Evolutionary conservation across 495 filamentous ascomycete species (phyloP).

Genomic region (Antarctomyces pellizariae): DNA sequence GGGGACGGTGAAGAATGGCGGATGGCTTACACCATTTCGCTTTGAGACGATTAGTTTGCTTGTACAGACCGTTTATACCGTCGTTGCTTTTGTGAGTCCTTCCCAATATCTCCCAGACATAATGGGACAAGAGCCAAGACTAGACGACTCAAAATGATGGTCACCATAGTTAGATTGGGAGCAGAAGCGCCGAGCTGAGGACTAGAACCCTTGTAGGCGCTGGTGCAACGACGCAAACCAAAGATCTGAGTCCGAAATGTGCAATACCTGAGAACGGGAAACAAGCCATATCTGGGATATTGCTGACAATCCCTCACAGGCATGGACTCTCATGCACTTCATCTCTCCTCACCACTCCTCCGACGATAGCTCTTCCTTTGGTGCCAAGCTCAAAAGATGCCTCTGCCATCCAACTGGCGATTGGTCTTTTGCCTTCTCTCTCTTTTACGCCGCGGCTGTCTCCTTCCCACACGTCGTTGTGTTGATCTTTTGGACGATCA

Average conservation of each 20-base stretch:
- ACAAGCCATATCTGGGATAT: too few species aligned
- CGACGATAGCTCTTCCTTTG: constrained; percentile 8
- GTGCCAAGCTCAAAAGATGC: constrained; percentile 11
- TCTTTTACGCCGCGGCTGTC: constrained; percentile 23
- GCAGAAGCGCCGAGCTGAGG: too few species aligned
- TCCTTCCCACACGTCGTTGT: constrained; percentile 22
- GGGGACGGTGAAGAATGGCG: constrained; percentile 10
- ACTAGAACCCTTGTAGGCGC: too few species aligned
- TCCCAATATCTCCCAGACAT: background rate
- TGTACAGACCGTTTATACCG: constrained; percentile 21
- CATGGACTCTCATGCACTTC: constrained; percentile 26
- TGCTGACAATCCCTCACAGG: constrained; percentile 9
- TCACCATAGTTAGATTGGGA: too few species aligned
- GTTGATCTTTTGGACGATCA: constrained; percentile 22
- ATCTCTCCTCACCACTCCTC: constrained; percentile 17
- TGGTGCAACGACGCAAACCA: too few species aligned
- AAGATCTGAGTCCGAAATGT: too few species aligned
- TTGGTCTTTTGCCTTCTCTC: constrained; percentile 20
- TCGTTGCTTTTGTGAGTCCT: constrained; percentile 17
- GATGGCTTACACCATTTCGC: constrained; percentile 21
- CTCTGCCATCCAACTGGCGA: constrained; percentile 16
- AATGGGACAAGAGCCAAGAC: too few species aligned
- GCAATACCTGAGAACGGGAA: too few species aligned
- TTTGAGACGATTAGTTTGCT: constrained; percentile 22
- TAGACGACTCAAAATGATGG: too few species aligned